Conservation (phyloP, 768 basidiomycete genomes). For the Gelatoporia subvermispora region DNA sequence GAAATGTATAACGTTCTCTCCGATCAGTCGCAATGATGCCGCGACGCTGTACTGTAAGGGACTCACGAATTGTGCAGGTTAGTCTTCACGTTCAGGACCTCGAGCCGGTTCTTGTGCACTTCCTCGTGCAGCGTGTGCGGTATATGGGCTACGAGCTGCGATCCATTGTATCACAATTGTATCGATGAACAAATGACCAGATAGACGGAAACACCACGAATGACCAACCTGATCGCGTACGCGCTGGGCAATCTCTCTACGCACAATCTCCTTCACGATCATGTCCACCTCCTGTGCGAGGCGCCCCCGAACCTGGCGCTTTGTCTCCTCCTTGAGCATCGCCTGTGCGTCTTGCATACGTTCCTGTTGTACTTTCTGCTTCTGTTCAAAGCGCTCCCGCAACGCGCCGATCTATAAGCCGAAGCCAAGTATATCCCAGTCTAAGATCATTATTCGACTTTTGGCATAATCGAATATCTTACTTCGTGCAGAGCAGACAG, state of each 20-base stretch:
- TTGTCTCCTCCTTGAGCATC: not conserved
- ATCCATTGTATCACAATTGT: not conserved
- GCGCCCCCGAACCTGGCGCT: not conserved
- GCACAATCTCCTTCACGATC: not conserved
- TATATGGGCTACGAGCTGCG: slow-evolving; percentile 1
- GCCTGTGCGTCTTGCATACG: not conserved
- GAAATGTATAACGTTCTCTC: too few species aligned
- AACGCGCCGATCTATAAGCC: not conserved
- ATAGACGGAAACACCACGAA: too few species aligned
- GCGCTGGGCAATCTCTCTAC: not conserved
- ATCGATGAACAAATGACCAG: not conserved
- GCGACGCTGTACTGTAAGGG: too few species aligned
- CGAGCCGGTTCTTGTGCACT: not conserved
- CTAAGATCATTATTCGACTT: too few species aligned
- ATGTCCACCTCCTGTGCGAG: not conserved
- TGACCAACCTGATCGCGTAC: slow-evolving; percentile 1
- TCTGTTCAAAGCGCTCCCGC: not conserved
- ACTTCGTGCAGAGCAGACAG: slow-evolving; percentile 3
- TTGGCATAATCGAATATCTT: not conserved
- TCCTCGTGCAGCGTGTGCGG: not conserved
- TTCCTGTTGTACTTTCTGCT: not conserved
- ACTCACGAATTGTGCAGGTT: slow-evolving; percentile 4
- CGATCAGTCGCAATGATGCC: too few species aligned
- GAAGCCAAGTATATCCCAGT: not conserved
- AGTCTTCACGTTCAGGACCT: not conserved